Evolutionary conservation across 202 grass and related monocot genomes (phyloP), one percentile per base, ranked within the genome.

Genomic region (Zoysia matrella): DNA sequence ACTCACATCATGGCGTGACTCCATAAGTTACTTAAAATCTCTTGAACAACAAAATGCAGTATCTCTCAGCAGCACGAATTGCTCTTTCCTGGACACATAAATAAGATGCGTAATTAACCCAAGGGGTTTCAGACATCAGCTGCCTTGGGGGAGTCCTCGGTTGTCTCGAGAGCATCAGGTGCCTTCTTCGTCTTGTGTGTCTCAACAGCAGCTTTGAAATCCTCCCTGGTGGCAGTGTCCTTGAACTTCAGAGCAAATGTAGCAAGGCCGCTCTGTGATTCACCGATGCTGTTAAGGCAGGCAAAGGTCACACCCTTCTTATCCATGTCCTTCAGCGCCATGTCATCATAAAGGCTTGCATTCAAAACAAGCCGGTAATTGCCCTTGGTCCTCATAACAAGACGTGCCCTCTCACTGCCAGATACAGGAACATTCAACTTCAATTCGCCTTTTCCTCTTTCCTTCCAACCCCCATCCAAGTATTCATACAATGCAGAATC

Each of bases 181-280:
- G 76, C 85, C 77, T 86, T 85, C 39, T 50, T 76, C 7, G n/a
- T 85, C 77, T 98, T 98, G 67, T 94, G 86, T 11, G 80, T 48
- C 58, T 78, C 76, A 64, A 94, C 92, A 3, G 82, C 73, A 64
- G 12, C 79, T 13, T 85, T 78, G 78, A 98, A 98, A 40, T 94
- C 95, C 15, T 94, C 88, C 79, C 87, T 89, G 52, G 84, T 91
- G 60, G 80, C 39, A 0, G 80, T 71, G 47, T 98, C 95, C 82
- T 82, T 95, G 86, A 95, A 98, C 86, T 98, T 98, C 52, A 98
- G 78, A 74, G 92, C 95, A 83, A 98, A 84, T 14, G 95, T 95
- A 0, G 66, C 72, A 2, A 98, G 79, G 11, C 85, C 67, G 7
- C 80, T 89, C 83, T 89, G 87, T 4, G 71, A 73, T 36, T 95